Conservation (phyloP, 202 grass and related monocot species). For the Zoysia matrella region DNA sequence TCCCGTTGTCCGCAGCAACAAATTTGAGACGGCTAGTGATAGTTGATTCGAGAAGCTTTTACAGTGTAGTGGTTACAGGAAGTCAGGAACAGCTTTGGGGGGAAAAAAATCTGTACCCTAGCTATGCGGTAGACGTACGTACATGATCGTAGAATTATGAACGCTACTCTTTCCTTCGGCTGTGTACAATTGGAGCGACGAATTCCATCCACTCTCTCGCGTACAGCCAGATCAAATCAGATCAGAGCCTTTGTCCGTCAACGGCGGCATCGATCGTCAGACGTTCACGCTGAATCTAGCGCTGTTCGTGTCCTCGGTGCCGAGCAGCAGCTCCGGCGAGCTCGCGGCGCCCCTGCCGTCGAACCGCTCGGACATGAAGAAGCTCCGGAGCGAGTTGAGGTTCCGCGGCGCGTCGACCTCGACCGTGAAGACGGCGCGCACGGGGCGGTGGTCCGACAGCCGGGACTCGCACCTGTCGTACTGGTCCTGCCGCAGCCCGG, state of each 20-base stretch:
- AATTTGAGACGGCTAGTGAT: not conserved
- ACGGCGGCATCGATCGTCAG: not conserved
- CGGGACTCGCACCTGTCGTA: constrained; percentile 73
- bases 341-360: constrained; percentile 40
- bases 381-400: constrained; percentile 75
- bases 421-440: constrained; percentile 65
- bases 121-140: constrained; percentile 25
- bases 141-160: constrained; percentile 8
- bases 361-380: constrained; percentile 77
- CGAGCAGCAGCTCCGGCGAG: not conserved
- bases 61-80: constrained; percentile 15
- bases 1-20: not conserved
- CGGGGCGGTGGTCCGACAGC: constrained; percentile 87
- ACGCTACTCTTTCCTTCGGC: not conserved
- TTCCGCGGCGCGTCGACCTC: constrained; percentile 61
- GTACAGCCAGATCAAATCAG: not conserved
- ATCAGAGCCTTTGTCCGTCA: too few relatives aligned
- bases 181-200: constrained; percentile 28
- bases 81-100: constrained; percentile 22
- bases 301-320: constrained; percentile 34
- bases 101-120: constrained; percentile 37
- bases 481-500: constrained; percentile 56
- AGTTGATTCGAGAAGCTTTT: constrained; percentile 19
- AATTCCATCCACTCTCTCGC: not conserved
- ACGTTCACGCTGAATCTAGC: constrained; percentile 31